Evolutionary conservation across 257 asterid genomes (phyloP).

Genomic region (Fraxinus americana): DNA sequence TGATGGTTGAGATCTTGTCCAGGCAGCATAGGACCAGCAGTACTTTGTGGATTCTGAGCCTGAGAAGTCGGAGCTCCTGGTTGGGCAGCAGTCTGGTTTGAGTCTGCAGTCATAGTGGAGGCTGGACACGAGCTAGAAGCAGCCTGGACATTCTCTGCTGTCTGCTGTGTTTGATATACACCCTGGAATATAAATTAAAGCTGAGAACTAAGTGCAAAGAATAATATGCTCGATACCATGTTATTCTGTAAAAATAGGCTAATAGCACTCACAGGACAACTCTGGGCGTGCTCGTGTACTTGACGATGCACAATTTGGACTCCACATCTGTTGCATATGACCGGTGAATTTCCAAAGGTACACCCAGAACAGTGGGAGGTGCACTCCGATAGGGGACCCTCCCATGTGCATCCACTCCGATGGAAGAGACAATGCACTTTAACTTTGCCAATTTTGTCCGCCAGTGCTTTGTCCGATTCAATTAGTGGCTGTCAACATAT

Average conservation of each 20-base stretch:
- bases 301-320: conserved; percentile 86
- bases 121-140: conserved; percentile 45
- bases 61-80: conserved; percentile 52
- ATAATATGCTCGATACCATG: conserved; percentile 1
- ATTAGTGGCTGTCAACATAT: conserved; percentile 61
- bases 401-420: conserved; percentile 96
- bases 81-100: conserved; percentile 44
- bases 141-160: conserved; percentile 41
- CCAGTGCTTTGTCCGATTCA: conserved; percentile 69
- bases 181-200: conserved; percentile 49
- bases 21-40: conserved; percentile 45
- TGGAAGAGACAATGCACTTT: conserved; percentile 82
- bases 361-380: conserved; percentile 75
- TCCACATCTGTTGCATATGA: conserved; percentile 87
- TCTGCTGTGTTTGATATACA: conserved; percentile 63
- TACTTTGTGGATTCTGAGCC: conserved; percentile 53
- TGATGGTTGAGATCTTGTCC: conserved; percentile 58
- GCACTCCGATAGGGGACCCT: conserved; percentile 75
- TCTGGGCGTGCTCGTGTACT: conserved; percentile 94
- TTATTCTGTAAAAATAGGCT: conserved; percentile 4
- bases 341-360: conserved; percentile 82
- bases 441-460: conserved; percentile 80
- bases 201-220: conserved; percentile 10
- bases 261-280: conserved; percentile 71
- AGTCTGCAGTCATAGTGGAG: conserved; percentile 40